Evolutionary conservation across 2,329 filamentous ascomycete genomes (phyloP).

Genomic region (Didymella glomerata): DNA sequence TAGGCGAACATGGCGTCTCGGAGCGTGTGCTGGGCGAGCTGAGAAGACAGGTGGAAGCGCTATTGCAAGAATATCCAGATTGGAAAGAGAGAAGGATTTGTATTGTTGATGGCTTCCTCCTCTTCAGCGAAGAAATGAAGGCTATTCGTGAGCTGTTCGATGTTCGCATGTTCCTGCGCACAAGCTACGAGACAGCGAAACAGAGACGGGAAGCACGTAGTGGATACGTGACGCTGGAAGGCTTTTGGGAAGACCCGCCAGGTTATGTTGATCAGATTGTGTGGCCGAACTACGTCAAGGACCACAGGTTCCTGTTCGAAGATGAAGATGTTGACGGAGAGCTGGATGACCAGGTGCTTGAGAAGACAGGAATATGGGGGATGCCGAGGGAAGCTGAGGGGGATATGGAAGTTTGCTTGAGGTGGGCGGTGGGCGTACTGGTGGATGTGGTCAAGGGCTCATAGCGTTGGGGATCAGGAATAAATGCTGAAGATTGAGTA

Average conservation of each 20-base stretch:
- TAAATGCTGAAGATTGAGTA: not conserved
- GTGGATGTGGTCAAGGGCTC: constrained; percentile 28
- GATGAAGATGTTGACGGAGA: constrained; percentile 69
- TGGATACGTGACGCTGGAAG: constrained; percentile 80
- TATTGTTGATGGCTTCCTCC: constrained; percentile 87
- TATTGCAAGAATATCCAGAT: constrained; percentile 18
- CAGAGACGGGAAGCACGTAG: constrained; percentile 71
- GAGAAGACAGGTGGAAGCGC: constrained; percentile 24
- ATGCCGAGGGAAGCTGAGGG: constrained; percentile 53
- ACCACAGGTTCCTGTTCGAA: constrained; percentile 83
- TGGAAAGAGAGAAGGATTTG: constrained; percentile 55
- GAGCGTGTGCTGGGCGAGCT: constrained; percentile 50
- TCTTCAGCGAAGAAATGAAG: constrained; percentile 70
- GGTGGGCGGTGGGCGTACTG: constrained; percentile 43
- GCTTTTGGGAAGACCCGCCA: constrained; percentile 94
- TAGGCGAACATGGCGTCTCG: constrained; percentile 52
- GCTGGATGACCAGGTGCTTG: constrained; percentile 56
- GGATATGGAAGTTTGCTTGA: constrained; percentile 44
- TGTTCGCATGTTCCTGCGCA: constrained; percentile 79
- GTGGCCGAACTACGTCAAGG: constrained; percentile 90
- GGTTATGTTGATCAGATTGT: constrained; percentile 94
- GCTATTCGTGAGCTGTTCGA: constrained; percentile 69
- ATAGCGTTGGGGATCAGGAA: constrained; percentile 3
- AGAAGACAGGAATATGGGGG: constrained; percentile 36
- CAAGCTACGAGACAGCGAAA: constrained; percentile 68